Conservation (phyloP, 108 stramenopile species). For the Nannochloropsis salina region DNA sequence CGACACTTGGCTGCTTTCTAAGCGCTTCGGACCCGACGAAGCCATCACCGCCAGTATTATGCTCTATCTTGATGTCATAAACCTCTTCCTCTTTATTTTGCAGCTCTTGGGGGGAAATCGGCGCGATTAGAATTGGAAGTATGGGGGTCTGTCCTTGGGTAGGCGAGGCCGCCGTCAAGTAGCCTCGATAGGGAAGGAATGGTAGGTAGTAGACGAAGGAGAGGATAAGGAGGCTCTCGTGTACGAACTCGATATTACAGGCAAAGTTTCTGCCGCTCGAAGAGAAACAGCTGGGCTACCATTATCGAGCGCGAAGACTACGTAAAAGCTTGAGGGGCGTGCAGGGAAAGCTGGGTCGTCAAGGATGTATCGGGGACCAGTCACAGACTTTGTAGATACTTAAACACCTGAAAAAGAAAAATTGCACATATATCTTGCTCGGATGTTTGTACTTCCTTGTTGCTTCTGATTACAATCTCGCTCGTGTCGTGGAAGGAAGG, state of each 20-base stretch:
- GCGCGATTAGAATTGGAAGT: neutral
- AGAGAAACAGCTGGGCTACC: neutral
- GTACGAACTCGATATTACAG: too few species aligned
- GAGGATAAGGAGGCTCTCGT: too few species aligned
- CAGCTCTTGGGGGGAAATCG: constrained; percentile 53
- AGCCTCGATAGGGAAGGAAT: too few species aligned
- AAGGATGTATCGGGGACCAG: too few species aligned
- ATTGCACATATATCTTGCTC: neutral
- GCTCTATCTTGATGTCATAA: constrained; percentile 81
- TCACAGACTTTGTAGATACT: too few species aligned
- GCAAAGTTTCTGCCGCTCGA: too few species aligned
- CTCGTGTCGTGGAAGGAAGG: neutral
- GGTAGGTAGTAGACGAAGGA: too few species aligned
- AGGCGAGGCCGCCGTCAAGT: too few species aligned
- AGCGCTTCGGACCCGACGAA: constrained; percentile 72
- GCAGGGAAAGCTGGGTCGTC: too few species aligned
- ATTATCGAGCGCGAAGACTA: neutral
- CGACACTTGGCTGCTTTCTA: constrained; percentile 65
- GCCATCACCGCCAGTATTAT: constrained; percentile 81
- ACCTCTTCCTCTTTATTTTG: constrained; percentile 80
- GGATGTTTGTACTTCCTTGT: neutral
- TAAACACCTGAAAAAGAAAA: neutral
- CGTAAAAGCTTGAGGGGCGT: too few species aligned
- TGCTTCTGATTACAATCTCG: neutral
- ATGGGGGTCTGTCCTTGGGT: too few species aligned